Evolutionary conservation across 768 basidiomycete species (phyloP).

Genomic region (Lactifluus subvellereus): DNA sequence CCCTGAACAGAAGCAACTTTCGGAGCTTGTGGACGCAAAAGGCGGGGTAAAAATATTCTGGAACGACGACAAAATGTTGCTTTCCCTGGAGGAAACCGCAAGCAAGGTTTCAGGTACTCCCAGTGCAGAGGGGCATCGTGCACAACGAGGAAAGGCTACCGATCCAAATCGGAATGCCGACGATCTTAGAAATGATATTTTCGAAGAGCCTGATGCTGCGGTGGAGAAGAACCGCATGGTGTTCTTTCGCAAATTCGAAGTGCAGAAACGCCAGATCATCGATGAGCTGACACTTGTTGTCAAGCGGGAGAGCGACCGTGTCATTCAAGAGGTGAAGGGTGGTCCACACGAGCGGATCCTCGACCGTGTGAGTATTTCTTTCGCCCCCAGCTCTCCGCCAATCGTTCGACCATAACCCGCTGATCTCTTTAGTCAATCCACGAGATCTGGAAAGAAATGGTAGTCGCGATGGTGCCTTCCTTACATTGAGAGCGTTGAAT

Average conservation of each 20-base stretch:
- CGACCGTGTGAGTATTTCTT: conserved; percentile 3
- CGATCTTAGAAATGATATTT: conserved; percentile 23
- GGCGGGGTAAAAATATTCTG: conserved; percentile 26
- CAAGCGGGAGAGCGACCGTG: conserved; percentile 20
- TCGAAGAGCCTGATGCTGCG: conserved; percentile 24
- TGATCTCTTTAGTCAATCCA: neutral
- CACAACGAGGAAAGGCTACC: neutral
- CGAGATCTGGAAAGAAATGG: conserved; percentile 28
- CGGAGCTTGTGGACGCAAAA: conserved; percentile 20
- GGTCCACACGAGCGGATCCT: conserved; percentile 28
- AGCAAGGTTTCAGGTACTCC: neutral
- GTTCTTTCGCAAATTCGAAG: conserved; percentile 27
- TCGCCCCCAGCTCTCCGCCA: neutral
- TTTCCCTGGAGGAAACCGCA: conserved; percentile 23
- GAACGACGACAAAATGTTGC: conserved; percentile 24
- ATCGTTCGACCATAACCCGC: neutral
- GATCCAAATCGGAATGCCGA: neutral
- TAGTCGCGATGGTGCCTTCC: neutral
- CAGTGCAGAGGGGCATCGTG: neutral
- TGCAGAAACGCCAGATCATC: conserved; percentile 18
- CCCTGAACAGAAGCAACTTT: conserved; percentile 18
- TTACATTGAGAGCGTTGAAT: neutral
- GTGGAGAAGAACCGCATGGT: conserved; percentile 20
- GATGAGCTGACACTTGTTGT: conserved; percentile 22
- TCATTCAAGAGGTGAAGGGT: conserved; percentile 21